Evolutionary conservation across 441 rosid species (phyloP).

Genomic region (Erodium trifolium): DNA sequence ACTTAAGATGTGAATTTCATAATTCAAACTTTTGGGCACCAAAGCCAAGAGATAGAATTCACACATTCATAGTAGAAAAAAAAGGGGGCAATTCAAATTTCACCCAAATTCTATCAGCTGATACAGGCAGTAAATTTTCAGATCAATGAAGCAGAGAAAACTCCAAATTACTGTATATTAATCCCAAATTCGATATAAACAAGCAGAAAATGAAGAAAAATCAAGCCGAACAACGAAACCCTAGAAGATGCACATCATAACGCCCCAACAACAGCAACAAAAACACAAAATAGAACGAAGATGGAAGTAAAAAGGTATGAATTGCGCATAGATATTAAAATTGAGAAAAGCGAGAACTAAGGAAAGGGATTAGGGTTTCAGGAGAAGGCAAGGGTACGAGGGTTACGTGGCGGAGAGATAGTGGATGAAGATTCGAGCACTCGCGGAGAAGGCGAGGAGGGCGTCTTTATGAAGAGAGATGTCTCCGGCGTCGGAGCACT

Average conservation of each 20-base stretch:
- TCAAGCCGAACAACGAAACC: background rate
- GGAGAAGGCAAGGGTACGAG: background rate
- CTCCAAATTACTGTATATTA: background rate
- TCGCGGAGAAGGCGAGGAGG: conserved; percentile 72
- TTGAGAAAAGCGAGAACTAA: background rate
- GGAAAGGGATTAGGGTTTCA: background rate
- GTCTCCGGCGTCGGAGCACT: conserved; percentile 59
- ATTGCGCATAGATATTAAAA: background rate
- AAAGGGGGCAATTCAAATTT: too few relatives aligned
- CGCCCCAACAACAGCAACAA: background rate
- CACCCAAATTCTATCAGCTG: too few relatives aligned
- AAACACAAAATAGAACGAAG: background rate
- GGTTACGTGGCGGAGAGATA: conserved; percentile 80
- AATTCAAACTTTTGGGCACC: too few relatives aligned
- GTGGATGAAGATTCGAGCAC: conserved; percentile 92
- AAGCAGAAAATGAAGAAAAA: background rate
- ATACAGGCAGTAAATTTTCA: too few relatives aligned
- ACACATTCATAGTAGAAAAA: too few relatives aligned
- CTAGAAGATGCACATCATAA: background rate
- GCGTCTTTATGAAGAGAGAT: conserved; percentile 70
- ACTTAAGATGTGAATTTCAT: too few relatives aligned
- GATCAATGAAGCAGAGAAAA: too few relatives aligned
- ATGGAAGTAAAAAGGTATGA: background rate
- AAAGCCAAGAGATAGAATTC: too few relatives aligned
- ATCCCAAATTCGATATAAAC: background rate